Base-by-base conservation (phyloP, 2,329 filamentous ascomycete genomes). In the Fragosphaeria purpurea region DNA sequence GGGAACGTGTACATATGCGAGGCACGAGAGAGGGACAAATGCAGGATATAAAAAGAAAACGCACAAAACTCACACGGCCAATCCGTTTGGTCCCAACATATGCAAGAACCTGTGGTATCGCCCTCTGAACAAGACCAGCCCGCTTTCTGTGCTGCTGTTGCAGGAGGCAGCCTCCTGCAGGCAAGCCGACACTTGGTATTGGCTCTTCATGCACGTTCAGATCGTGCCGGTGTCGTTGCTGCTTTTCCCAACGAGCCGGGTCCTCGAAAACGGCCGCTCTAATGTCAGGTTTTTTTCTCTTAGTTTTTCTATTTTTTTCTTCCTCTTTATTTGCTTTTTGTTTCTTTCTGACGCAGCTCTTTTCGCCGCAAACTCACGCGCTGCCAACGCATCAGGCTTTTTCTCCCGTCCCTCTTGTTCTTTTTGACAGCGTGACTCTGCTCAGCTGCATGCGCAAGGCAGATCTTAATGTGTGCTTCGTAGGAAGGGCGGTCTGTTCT, bases 131-230 rank as follows among this genome's bases (percentile, higher is more conserved):
- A 37, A 11, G 7, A 37, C 35, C 7, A 7, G 22, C 10, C 30
- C 33, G n/a, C 9, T 12, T 33, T 34, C 11, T 22, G 7, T 35
- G 30, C 32, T 37, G 33, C 12, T 12, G 48, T 30, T 32, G 11
- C 41, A 22, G 43, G 48, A 50, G 48, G 48, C 48, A 50, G 48
- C 48, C 48, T 46, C 33, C 48, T 50, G 48, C 48, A 50, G 48
- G 22, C 22, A 22, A 22, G 22, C 22, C 22, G 22, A 22, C 22
- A 22, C 22, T 22, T 22, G 22, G 22, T 22, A 22, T 22, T 22
- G 22, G 22, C 22, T 22, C 22, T 22, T 22, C 22, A 22, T 22
- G 22, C 22, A 22, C 22, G 22, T 22, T 22, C 22, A 22, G 22
- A 22, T 22, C 22, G 22, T 22, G 22, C 22, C 22, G 22, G 2